Evolutionary conservation across 2,329 filamentous ascomycete species (phyloP), one percentile per base, ranked within the genome.

Genomic region (Chaetomium olivaceum): DNA sequence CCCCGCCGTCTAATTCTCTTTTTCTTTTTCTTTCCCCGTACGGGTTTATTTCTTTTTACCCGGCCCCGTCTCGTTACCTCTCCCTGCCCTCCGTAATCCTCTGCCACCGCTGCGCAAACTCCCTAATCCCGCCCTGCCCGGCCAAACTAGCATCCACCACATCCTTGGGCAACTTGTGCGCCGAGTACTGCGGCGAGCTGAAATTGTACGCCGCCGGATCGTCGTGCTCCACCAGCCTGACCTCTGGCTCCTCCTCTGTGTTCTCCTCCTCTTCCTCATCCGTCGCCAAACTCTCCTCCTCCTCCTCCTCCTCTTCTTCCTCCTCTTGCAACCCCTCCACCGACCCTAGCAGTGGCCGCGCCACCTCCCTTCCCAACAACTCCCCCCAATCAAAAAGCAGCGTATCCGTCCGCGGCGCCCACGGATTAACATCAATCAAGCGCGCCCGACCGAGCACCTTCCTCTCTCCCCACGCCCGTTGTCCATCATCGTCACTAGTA

Each of bases 371-470:
- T 0, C 86, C 87, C 65, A 98, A 81, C 50, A 99, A 82, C 79
- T 98, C 94, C 67, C 90, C 76, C 95, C 95, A 99, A 52, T 88
- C 89, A 76, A 97, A 99, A 0, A 97, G 82, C 54, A 98, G 78
- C 4, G 91, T 90, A 79, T 99, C 95, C 0, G 95, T 99, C 67
- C 92, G 83, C 51, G 88, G 86, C 0, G 94, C 94, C 92, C 94
- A 99, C 0, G 95, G 92, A 74, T 98, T 98, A 74, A 99, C 91
- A 75, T 99, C 95, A 58, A 99, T 89, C 12, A 99, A 81, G 80
- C 93, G 91, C 2, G 96, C 91, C 57, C 87, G 84, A 58, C 91
- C 87, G 63, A 96, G 85, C 1, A 90, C 74, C 63, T 79, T 75
- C 2, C 87, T 64, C 14, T 67, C 67, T 80, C 66, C 83, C 2